Evolutionary conservation across 2,329 filamentous ascomycete species (phyloP).

Genomic region (Clonostachys solani): DNA sequence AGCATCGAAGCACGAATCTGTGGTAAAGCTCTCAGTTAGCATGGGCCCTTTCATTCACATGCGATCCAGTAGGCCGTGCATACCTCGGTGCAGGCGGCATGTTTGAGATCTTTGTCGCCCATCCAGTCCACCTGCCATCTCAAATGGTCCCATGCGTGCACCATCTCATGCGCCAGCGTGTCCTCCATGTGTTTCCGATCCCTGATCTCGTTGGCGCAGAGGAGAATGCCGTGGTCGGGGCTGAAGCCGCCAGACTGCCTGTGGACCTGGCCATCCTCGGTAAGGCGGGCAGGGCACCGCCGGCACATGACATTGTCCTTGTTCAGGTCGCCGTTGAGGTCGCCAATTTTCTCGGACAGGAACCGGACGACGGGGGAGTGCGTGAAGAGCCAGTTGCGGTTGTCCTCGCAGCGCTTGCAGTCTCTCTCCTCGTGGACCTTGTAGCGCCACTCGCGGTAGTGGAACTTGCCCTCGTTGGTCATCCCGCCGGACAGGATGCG

Average conservation of each 20-base stretch:
- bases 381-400: conserved; percentile 78
- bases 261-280: conserved; percentile 56
- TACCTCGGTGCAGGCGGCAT: conserved; percentile 93
- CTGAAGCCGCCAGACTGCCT: conserved; percentile 77
- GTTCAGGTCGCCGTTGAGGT: conserved; percentile 74
- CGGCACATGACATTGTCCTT: conserved; percentile 74
- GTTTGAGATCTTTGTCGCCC: conserved; percentile 68
- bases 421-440: conserved; percentile 70
- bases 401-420: conserved; percentile 75
- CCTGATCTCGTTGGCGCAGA: conserved; percentile 89
- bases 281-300: conserved; percentile 62
- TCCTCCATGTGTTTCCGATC: conserved; percentile 83
- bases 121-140: conserved; percentile 84
- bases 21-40: not conserved
- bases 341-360: conserved; percentile 74
- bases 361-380: conserved; percentile 87
- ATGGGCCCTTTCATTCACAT: not conserved
- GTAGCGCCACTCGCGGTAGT: conserved; percentile 77
- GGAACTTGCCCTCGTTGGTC: conserved; percentile 61
- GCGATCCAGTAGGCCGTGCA: conserved; percentile 6
- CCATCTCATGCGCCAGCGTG: conserved; percentile 94
- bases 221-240: conserved; percentile 78
- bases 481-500: conserved; percentile 72
- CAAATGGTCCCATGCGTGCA: conserved; percentile 92
- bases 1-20: conserved; percentile 91